Evolutionary conservation across 192 early-diverging fungal genomes (phyloP), one percentile per base, ranked within the genome.

Genomic region (Phycomyces nitens): DNA sequence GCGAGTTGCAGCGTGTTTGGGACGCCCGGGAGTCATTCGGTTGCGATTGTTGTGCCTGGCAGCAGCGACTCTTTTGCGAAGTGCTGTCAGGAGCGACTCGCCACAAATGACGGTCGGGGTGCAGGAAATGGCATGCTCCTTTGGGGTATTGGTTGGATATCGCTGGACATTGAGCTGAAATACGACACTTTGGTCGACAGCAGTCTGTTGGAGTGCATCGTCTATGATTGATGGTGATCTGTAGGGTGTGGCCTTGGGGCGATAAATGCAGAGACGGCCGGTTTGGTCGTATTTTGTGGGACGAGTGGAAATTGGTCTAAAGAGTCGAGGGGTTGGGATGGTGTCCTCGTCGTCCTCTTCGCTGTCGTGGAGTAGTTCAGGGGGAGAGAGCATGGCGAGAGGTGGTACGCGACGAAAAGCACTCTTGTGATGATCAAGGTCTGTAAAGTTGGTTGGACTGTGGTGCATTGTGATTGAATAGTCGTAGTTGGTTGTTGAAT

Each of bases 291-390:
- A 47, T 27, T 14, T 29, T 22, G 22, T 29, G 23, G 20, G 10
- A 24, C 42, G 16, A 42, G 49, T n/a, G 26, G 24, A 16, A 43
- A 50, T 44, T 53, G 61, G 43, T 51, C 20, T 49, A 39, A 38
- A 40, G 7, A 52, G 53, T 15, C n/a, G 53, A 27, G 53, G 24
- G 15, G 29, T 21, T 22, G 58, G 42, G 1, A 53, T 56, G 2
- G 39, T 26, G 21, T 20, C 63, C 40, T 55, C 59, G 34, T 67
- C 65, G 39, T 72, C 71, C 24, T 72, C 71, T 47, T 62, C 64
- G 58, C 47, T 41, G 44, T 72, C 71, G 26, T 72, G 64, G 4
- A 72, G n/a, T 47, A 67, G 53, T 52, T 66, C 65, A 27, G 71
- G 65, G 52, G 65, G 71, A n/a, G 65, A 67, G 11, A 42, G 26